These are phyloP conservation scores for Echites panduratus DNA, from an alignment of 257 asterid genomes.

Conservation along the genomic window DNA sequence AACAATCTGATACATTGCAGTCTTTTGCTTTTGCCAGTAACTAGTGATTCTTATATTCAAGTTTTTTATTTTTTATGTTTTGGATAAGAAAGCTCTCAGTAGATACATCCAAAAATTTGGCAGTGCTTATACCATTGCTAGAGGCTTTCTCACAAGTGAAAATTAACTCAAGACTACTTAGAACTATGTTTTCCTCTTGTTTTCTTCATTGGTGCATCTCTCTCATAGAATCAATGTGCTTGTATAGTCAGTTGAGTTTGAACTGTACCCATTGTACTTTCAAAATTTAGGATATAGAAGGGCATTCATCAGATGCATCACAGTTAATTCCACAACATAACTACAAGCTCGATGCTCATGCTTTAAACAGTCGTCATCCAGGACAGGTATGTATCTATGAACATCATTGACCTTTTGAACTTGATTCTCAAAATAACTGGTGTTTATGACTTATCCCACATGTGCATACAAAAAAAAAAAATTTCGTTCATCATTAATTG, in stretches of 20 bases:
- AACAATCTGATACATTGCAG: neutral
- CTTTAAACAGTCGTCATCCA: constrained; percentile 83
- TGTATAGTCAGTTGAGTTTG: neutral
- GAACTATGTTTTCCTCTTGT: neutral
- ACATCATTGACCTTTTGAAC: neutral
- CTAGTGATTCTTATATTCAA: neutral
- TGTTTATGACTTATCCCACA: neutral
- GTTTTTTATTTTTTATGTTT: neutral
- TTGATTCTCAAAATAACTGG: neutral
- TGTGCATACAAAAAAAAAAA: too few relatives aligned
- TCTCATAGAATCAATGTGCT: neutral
- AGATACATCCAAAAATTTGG: neutral
- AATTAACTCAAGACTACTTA: neutral
- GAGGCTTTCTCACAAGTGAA: neutral
- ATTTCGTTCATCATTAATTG: neutral
- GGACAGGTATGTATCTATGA: constrained; percentile 66
- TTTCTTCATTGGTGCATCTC: neutral
- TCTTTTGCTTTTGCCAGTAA: neutral
- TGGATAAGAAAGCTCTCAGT: neutral
- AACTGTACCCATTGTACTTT: constrained; percentile 22
- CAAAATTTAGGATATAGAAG: constrained; percentile 54
- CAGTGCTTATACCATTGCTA: neutral
- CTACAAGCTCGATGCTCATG: constrained; percentile 89
- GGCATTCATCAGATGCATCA: constrained; percentile 71
- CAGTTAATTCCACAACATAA: constrained; percentile 90